These are phyloP conservation scores for Hyphodiscus sp. DNA, from an alignment of 2,329 filamentous ascomycete genomes.

Conservation along the genomic window DNA sequence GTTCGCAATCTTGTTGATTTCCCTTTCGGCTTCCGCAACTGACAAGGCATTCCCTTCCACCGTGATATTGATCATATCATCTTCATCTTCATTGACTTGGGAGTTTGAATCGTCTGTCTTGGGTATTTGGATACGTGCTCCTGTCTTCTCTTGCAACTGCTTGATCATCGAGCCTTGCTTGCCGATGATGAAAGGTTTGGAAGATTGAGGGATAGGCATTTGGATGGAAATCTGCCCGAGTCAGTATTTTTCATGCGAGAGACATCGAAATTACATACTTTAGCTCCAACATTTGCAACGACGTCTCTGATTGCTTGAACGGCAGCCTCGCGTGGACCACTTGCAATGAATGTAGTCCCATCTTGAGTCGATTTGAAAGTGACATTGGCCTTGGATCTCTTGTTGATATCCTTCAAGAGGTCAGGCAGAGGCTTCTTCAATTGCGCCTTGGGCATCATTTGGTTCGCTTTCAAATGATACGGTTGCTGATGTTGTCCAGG, in stretches of 20 bases:
- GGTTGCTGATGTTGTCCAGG: conserved; percentile 39
- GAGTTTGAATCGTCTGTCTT: conserved; percentile 61
- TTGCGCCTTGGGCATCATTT: conserved; percentile 69
- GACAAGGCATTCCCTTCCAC: conserved; percentile 90
- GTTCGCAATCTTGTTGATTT: conserved; percentile 81
- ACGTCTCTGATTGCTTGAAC: conserved; percentile 79
- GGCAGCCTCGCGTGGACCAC: conserved; percentile 69
- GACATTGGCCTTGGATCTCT: conserved; percentile 80
- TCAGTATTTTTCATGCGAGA: conserved; percentile 3
- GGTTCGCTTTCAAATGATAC: conserved; percentile 48
- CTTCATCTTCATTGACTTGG: conserved; percentile 62
- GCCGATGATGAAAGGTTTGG: conserved; percentile 87
- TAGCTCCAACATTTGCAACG: conserved; percentile 78
- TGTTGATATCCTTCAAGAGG: conserved; percentile 86
- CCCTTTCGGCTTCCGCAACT: conserved; percentile 73
- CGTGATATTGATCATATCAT: conserved; percentile 74
- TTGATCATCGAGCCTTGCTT: conserved; percentile 87
- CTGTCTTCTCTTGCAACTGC: conserved; percentile 80
- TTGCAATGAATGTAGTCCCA: conserved; percentile 74
- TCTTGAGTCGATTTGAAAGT: conserved; percentile 68
- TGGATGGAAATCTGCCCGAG: conserved; percentile 54
- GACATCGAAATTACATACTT: conserved; percentile 46
- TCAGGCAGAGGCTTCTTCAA: conserved; percentile 81
- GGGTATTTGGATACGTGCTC: conserved; percentile 84
- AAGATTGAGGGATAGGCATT: conserved; percentile 75